phyloP scores from a whole-genome alignment of 345 rosid species.

The Dovyalis caffra region DNA sequence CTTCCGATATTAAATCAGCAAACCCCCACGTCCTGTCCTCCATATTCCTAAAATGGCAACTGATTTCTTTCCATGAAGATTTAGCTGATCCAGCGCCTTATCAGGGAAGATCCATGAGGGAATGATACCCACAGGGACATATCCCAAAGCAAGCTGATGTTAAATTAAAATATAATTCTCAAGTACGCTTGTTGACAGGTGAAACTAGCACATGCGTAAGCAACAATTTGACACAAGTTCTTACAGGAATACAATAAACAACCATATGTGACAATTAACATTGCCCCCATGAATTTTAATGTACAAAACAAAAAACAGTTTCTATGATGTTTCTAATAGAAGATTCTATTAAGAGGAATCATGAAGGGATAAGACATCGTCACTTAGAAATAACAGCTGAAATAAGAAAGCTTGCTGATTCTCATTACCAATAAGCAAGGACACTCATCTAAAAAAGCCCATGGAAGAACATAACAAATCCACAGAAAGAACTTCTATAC shows the following conservation, averaged over 20 bases:
- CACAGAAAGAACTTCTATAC: not conserved
- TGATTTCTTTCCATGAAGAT: not conserved
- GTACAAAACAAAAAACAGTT: not conserved
- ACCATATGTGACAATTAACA: not conserved
- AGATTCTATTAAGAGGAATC: not conserved
- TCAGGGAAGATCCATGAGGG: no score
- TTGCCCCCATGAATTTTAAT: not conserved
- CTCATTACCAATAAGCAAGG: not conserved
- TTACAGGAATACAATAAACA: not conserved
- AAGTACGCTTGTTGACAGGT: not conserved
- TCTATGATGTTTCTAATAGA: not conserved
- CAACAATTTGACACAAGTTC: not conserved
- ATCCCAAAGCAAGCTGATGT: not conserved
- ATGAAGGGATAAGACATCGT: not conserved
- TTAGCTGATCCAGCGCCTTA: no score
- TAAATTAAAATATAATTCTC: not conserved
- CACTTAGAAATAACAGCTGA: not conserved
- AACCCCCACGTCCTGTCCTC: not conserved
- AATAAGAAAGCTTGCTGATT: not conserved
- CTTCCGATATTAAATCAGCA: not conserved
- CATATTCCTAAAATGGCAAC: not conserved
- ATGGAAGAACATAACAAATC: not conserved
- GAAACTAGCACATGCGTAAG: not conserved
- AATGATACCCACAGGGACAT: not conserved
- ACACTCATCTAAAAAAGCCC: not conserved